Percentiles rank a stretch among this genome's conserved stretches.
Evolutionary conservation across 2,329 filamentous ascomycete genomes (phyloP).

Genomic region (Didymosphaeria variabile): DNA sequence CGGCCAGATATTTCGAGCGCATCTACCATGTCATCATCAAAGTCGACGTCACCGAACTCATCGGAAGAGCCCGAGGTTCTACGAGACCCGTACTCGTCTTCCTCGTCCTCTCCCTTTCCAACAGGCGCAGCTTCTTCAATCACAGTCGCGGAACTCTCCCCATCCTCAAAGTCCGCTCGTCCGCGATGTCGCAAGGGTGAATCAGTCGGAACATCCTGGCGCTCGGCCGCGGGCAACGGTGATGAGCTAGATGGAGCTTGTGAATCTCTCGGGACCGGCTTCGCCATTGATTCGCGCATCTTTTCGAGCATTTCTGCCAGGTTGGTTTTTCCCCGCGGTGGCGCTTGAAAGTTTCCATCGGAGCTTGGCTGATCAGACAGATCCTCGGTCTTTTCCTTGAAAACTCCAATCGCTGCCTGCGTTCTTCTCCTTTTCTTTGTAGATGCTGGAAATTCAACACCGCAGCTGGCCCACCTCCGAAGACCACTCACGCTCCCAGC

Average conservation of each 20-base stretch:
- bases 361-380: conserved; percentile 44
- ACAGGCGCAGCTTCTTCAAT: conserved; percentile 19
- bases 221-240: conserved; percentile 51
- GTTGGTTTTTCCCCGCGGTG: conserved; percentile 37
- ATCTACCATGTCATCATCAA: conserved; percentile 48
- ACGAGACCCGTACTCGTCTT: conserved; percentile 17
- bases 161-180: conserved; percentile 22
- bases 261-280: conserved; percentile 30
- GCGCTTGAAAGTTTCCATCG: conserved; percentile 37
- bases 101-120: not conserved
- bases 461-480: conserved; percentile 61
- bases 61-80: conserved; percentile 40
- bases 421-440: conserved; percentile 53
- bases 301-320: conserved; percentile 51
- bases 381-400: conserved; percentile 37
- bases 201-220: conserved; percentile 27
- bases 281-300: conserved; percentile 56
- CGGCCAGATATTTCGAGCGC: conserved; percentile 34
- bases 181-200: conserved; percentile 44
- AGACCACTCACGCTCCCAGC: conserved; percentile 57
- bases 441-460: conserved; percentile 58
- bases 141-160: conserved; percentile 19
- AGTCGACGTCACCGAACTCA: conserved; percentile 47
- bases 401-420: conserved; percentile 42
- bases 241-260: conserved; percentile 58